Conservation (phyloP, 371 early-diverging fungal species). For the Syncephalis fuscata region DNA sequence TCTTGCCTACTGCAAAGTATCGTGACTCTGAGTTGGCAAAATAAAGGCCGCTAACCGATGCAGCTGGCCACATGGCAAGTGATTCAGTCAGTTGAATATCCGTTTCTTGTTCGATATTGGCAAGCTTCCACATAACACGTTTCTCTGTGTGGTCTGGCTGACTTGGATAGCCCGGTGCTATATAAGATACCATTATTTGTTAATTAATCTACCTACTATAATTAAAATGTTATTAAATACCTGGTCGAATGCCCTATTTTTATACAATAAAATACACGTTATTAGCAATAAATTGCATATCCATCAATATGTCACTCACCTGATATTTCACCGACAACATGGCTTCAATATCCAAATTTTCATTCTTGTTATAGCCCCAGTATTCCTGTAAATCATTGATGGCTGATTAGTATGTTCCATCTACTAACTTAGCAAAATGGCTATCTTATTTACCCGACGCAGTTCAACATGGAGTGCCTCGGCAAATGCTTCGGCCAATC, state of each 20-base stretch:
- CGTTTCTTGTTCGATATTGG: slow-evolving; percentile 49
- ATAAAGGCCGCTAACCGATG: slow-evolving; percentile 61
- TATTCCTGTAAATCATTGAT: slow-evolving; percentile 26
- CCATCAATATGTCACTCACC: slow-evolving; percentile 24
- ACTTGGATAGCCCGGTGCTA: slow-evolving; percentile 80
- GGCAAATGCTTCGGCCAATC: slow-evolving; percentile 82
- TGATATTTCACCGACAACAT: slow-evolving; percentile 77
- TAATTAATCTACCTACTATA: too few relatives aligned
- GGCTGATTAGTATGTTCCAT: too few relatives aligned
- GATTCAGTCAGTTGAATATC: slow-evolving; percentile 78
- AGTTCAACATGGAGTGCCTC: slow-evolving; percentile 76
- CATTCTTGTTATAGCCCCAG: slow-evolving; percentile 77
- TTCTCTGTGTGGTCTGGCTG: slow-evolving; percentile 89
- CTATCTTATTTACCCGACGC: slow-evolving; percentile 20
- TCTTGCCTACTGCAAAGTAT: slow-evolving; percentile 90
- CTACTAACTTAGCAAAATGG: too few relatives aligned
- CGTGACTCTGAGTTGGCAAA: slow-evolving; percentile 59
- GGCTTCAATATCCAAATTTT: slow-evolving; percentile 50
- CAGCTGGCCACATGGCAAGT: slow-evolving; percentile 82
- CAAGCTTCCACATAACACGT: slow-evolving; percentile 73
- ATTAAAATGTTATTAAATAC: too few relatives aligned
- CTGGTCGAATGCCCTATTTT: too few relatives aligned
- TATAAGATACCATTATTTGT: slow-evolving; percentile 36
- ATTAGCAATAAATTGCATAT: too few relatives aligned
- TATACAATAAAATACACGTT: too few relatives aligned